Base-by-base conservation (phyloP, 257 asterid genomes). In the Knoxia roxburghii region DNA sequence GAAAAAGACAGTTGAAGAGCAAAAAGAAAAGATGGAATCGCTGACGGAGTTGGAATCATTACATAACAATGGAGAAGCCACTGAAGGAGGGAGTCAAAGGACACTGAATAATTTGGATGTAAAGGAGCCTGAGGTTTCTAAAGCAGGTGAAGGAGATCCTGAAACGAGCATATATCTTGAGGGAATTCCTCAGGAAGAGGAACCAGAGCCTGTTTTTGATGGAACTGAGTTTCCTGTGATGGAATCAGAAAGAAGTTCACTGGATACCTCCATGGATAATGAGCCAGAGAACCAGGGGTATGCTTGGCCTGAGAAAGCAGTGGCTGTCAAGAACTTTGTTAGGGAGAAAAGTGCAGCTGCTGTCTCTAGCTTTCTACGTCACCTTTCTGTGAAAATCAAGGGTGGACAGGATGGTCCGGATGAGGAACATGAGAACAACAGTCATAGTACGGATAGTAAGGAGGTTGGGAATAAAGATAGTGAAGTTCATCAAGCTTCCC, bases 281-380 rank as follows among this genome's bases (percentile, higher is more conserved):
- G 82, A 80, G 67, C 66, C 80, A 33, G 91, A 73, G 71, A 68
- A 71, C 24, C 86, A 78, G 35, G 82, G 84, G 70, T 73, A 79
- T 73, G 86, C 75, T 76, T 88, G 96, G 96, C 95, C 98, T 51
- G 94, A 85, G 65, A 91, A 81, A 71, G 96, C 98, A 51, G 89
- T 68, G 56, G 87, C 91, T 73, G 77, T 89, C 65, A 76, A 85
- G 24, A 79, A 87, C 72, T 86, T 83, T 73, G 87, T 90, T 17
- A 90, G 81, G 86, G 88, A 81, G 61, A 90, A 88, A 83, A 87
- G 98, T 75, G 45, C 73, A 63, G 79, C 81, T 41, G 96, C 96
- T 5, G 82, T 87, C 60, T 80, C 91, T 65, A 85, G 80, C 73
- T 81, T 89, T 67, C 50, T 91, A 53, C 95, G 92, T 43, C 96